Percentiles rank a stretch among this genome's conserved stretches.
Evolutionary conservation across 176 grass and related monocot genomes (phyloP).

Genomic region (Eleusine coracana): DNA sequence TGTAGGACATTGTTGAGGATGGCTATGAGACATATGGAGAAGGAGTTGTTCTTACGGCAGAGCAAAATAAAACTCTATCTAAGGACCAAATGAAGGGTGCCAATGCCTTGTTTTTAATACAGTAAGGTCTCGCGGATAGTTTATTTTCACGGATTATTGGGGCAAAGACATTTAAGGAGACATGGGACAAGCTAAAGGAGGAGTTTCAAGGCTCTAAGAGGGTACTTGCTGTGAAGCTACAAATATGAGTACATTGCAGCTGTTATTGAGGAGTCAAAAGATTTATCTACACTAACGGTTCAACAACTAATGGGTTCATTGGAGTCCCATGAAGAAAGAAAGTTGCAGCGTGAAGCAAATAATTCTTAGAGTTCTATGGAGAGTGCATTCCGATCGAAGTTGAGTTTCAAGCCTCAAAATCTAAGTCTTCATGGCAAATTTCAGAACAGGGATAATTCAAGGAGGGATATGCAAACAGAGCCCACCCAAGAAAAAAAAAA

Average conservation of each 20-base stretch:
- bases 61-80: not conserved
- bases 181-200: not conserved
- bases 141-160: not conserved
- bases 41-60: not conserved
- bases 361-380: not conserved
- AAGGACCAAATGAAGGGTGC: not conserved
- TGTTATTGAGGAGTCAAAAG: constrained; percentile 9
- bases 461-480: not conserved
- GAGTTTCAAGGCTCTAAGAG: not conserved
- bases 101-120: not conserved
- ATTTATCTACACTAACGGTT: not conserved
- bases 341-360: not conserved
- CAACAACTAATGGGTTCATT: constrained; percentile 16
- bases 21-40: not conserved
- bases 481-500: no score
- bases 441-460: not conserved
- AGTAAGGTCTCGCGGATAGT: not conserved
- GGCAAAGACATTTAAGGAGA: not conserved
- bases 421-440: not conserved
- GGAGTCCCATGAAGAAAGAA: constrained; percentile 8
- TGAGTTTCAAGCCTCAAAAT: not conserved
- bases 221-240: not conserved
- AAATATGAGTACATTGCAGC: not conserved
- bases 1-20: not conserved
- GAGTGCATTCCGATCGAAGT: not conserved